A percentile compares a stretch with the other conserved stretches of the same genome.
Evolutionary conservation across 345 rosid species (phyloP).

Genomic region (Citrus australasica): DNA sequence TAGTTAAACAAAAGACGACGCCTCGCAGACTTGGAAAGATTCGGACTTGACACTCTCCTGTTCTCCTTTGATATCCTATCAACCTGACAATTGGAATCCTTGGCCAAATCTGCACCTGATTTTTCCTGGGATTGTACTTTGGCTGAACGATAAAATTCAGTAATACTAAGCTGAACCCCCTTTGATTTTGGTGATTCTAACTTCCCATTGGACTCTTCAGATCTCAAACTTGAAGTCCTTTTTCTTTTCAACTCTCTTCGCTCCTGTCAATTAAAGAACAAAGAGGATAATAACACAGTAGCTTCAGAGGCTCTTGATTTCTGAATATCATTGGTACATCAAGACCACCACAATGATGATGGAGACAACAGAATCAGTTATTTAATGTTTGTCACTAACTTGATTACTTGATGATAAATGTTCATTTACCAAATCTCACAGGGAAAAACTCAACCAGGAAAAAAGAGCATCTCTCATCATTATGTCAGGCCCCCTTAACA

Average conservation of each 20-base stretch:
- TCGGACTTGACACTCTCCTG: conserved; percentile 44
- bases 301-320: conserved; percentile 3
- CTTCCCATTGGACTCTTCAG: conserved; percentile 30
- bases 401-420: neutral
- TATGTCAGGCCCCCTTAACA: neutral
- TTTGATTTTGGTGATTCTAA: conserved; percentile 36
- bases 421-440: neutral
- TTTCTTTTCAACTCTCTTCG: conserved; percentile 42
- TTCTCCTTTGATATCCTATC: conserved; percentile 32
- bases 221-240: conserved; percentile 24
- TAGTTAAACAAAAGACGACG: conserved; percentile 61
- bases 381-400: neutral
- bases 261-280: conserved; percentile 40
- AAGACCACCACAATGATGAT: neutral
- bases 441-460: neutral
- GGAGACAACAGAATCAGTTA: neutral
- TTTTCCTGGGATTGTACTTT: conserved; percentile 36
- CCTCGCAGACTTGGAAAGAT: conserved; percentile 65
- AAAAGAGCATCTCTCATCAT: neutral
- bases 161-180: conserved; percentile 61
- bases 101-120: conserved; percentile 28
- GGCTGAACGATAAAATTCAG: conserved; percentile 69
- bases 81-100: conserved; percentile 13
- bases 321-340: conserved; percentile 10
- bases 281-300: conserved; percentile 9